Conservation (phyloP, 371 early-diverging fungal genomes). For the Astathelohania contejeani region DNA sequence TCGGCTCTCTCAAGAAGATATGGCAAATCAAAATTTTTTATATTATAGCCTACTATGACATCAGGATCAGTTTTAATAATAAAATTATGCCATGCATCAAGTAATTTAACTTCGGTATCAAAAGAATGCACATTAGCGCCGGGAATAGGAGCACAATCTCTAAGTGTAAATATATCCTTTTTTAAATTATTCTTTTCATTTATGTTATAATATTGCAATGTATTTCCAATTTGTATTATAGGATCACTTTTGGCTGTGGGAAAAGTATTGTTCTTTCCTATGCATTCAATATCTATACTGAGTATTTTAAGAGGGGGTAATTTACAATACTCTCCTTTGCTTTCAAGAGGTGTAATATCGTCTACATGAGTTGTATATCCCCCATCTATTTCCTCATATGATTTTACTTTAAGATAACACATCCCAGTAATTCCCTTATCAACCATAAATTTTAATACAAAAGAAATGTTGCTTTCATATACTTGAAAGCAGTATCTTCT, state of each 20-base stretch:
- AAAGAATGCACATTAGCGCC: slow-evolving; percentile 71
- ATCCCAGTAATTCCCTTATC: slow-evolving; percentile 76
- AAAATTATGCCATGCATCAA: slow-evolving; percentile 60
- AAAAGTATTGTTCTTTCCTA: slow-evolving; percentile 81
- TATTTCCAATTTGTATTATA: slow-evolving; percentile 95
- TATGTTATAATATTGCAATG: slow-evolving; percentile 18
- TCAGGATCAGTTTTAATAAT: slow-evolving; percentile 70
- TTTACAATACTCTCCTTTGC: slow-evolving; percentile 73
- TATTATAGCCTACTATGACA: slow-evolving; percentile 94
- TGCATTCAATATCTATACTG: slow-evolving; percentile 96
- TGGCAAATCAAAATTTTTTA: slow-evolving; percentile 87
- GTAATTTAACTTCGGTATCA: slow-evolving; percentile 65
- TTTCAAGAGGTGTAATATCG: slow-evolving; percentile 65
- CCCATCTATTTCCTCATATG: slow-evolving; percentile 8
- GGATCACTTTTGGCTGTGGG: slow-evolving; percentile 80
- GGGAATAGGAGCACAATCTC: slow-evolving; percentile 71
- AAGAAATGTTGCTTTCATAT: slow-evolving; percentile 78
- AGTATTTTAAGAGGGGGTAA: slow-evolving; percentile 84
- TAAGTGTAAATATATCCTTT: slow-evolving; percentile 74
- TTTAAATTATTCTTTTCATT: slow-evolving; percentile 68
- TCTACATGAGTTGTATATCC: slow-evolving; percentile 55
- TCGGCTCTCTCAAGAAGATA: slow-evolving; percentile 81
- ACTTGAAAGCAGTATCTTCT: slow-evolving; percentile 50
- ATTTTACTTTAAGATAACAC: slow-evolving; percentile 53
- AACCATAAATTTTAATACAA: slow-evolving; percentile 84